A percentile compares a stretch with the other conserved stretches of the same genome.
Conservation (phyloP, 768 basidiomycete species). For the Mycena epipterygia region DNA sequence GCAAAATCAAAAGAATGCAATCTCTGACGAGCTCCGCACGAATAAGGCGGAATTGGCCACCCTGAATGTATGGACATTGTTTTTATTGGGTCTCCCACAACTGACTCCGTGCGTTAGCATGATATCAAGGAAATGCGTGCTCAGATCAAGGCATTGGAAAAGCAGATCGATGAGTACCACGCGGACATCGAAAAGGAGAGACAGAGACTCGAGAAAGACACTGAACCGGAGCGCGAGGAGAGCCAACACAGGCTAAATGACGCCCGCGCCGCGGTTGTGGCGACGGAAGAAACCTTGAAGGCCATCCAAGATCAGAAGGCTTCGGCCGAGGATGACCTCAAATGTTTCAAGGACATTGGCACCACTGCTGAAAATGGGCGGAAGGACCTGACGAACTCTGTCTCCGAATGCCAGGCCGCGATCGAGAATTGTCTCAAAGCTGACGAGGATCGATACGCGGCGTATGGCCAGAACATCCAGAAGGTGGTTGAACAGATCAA, state of each 20-base stretch:
- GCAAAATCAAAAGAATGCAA: conserved; percentile 48
- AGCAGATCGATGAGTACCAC: conserved; percentile 55
- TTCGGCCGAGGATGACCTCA: conserved; percentile 45
- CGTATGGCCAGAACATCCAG: conserved; percentile 76
- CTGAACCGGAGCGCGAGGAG: conserved; percentile 74
- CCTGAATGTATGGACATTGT: conserved; percentile 61
- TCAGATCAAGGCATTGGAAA: conserved; percentile 49
- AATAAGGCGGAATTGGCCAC: conserved; percentile 60
- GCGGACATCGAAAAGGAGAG: conserved; percentile 67
- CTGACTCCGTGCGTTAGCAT: conserved; percentile 49
- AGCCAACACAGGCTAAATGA: conserved; percentile 63
- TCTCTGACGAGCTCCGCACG: conserved; percentile 56
- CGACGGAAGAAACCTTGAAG: conserved; percentile 51
- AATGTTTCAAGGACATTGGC: conserved; percentile 52
- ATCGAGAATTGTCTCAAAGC: conserved; percentile 63
- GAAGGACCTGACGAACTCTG: conserved; percentile 51
- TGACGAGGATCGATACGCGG: conserved; percentile 69
- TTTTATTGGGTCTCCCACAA: background rate
- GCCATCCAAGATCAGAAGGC: conserved; percentile 44
- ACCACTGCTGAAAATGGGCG: conserved; percentile 48
- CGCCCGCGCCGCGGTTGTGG: conserved; percentile 55
- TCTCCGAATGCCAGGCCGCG: conserved; percentile 63
- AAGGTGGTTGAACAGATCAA: conserved; percentile 67
- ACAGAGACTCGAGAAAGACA: conserved; percentile 65
- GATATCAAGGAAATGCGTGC: conserved; percentile 66